phyloP scores from a whole-genome alignment of 2,329 filamentous ascomycete genomes.

The Diplocarpon rosae region DNA sequence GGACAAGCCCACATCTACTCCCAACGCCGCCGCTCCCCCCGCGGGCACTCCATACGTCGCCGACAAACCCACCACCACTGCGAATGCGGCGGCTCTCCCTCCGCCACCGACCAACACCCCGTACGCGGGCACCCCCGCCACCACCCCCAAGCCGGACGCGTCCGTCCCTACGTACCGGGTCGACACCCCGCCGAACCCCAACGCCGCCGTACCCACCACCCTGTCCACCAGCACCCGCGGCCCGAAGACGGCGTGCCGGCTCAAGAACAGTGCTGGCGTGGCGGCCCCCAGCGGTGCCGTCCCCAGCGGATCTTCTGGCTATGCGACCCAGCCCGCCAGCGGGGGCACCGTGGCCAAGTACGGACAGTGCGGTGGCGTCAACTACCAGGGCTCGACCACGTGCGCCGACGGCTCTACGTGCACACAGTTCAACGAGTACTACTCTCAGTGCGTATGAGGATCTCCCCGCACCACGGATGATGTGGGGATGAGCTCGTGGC shows the following conservation, averaged over 20 bases:
- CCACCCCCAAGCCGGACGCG: no score
- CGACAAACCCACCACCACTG: not conserved
- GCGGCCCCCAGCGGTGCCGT: not conserved
- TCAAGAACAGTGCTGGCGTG: not conserved
- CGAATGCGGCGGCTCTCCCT: no score
- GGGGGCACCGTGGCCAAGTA: not conserved
- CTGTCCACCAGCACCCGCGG: not conserved
- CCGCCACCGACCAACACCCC: not conserved
- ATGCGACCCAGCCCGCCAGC: not conserved
- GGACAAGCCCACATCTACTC: no score
- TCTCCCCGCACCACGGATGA: not conserved
- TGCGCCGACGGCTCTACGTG: constrained; percentile 2
- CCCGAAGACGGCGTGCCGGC: not conserved
- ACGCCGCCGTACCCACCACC: no score
- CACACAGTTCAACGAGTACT: not conserved
- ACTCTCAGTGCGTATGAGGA: constrained; percentile 2
- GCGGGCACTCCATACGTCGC: not conserved
- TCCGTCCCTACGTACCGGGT: no score
- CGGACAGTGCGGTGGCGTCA: constrained; percentile 2
- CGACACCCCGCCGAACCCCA: no score
- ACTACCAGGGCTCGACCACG: not conserved
- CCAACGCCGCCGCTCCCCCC: no score
- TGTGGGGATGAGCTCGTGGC: no score
- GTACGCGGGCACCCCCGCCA: no score
- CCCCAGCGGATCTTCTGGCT: not conserved